Evolutionary conservation across 805 yeast species (phyloP), one percentile per base, ranked within the genome.

Genomic region (Cyberlindnera amylophila): DNA sequence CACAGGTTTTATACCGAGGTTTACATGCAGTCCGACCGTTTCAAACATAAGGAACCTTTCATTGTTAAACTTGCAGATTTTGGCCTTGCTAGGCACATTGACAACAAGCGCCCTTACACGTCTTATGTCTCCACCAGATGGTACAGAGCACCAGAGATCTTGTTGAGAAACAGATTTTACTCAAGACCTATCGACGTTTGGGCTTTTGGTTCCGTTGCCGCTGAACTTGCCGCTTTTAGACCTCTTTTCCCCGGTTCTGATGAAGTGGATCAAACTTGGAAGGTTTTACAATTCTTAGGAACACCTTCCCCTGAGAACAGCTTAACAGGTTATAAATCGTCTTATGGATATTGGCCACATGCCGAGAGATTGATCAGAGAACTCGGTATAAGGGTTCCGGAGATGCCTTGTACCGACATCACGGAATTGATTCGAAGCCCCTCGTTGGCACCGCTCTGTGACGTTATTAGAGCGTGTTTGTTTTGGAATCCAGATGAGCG

Each of bases 231-330:
- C 17, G 79, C 79, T 34, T 79, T 85, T 53, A 59, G 71, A 29
- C 96, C 98, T 1, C 67, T 90, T 27, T 86, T 91, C 56, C 95
- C 96, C 0, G 98, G 98, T 0, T 58, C 71, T 13, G 75, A 81
- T 58, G 93, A 86, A 57, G 54, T 81, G 38, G 96, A 90, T 57
- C 97, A 90, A 66, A 72, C 82, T 11, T 74, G 79, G 74, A 76
- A 71, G 56, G 81, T 86, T 7, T 61, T 86, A 44, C 74, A 76
- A 46, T 68, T 77, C 8, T 68, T 91, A 37, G 97, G 98, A 0
- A 74, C 84, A 6, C 98, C 98, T 0, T 62, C 65, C 24, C 55
- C 64, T 12, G 49, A 50, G 4, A 52, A 51, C 37, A 52, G 47
- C 7, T 49, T 56, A 26, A 55, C 47, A 7, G 45, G 49, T n/a